Conservation (phyloP, 495 filamentous ascomycete species). For the Parathielavia hyrcaniae region DNA sequence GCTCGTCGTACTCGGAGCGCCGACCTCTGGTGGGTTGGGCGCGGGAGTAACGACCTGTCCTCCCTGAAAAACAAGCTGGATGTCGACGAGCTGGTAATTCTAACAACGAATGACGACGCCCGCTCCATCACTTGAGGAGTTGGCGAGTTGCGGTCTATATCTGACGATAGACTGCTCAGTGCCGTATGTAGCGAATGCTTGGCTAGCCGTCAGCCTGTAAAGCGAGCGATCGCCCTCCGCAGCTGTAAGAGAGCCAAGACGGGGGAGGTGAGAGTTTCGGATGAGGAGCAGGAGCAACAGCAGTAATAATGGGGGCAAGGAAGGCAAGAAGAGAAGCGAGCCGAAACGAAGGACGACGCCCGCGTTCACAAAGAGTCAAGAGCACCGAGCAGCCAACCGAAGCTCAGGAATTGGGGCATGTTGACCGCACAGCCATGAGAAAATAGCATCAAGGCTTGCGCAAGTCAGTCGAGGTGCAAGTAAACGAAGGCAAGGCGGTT, state of each 20-base stretch:
- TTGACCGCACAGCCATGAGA: not conserved
- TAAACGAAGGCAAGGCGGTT: not conserved
- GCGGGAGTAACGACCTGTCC: constrained; percentile 20
- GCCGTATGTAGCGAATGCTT: not conserved
- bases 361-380: constrained; percentile 2
- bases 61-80: constrained; percentile 18
- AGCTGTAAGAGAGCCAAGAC: not conserved
- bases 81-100: constrained; percentile 18
- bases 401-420: constrained; percentile 1
- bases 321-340: not conserved
- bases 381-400: not conserved
- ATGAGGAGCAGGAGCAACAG: not conserved
- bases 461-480: not conserved
- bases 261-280: not conserved
- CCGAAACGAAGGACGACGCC: not conserved
- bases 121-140: constrained; percentile 21
- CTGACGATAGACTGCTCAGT: not conserved
- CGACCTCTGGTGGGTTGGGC: constrained; percentile 11
- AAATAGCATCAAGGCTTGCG: not conserved
- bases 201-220: not conserved
- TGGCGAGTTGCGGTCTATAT: constrained; percentile 5
- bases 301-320: not conserved
- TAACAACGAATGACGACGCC: constrained; percentile 10
- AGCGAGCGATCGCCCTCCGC: not conserved
- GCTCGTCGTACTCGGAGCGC: constrained; percentile 30